Conservation (phyloP, 495 filamentous ascomycete genomes). For the Penicillium turbatum region DNA sequence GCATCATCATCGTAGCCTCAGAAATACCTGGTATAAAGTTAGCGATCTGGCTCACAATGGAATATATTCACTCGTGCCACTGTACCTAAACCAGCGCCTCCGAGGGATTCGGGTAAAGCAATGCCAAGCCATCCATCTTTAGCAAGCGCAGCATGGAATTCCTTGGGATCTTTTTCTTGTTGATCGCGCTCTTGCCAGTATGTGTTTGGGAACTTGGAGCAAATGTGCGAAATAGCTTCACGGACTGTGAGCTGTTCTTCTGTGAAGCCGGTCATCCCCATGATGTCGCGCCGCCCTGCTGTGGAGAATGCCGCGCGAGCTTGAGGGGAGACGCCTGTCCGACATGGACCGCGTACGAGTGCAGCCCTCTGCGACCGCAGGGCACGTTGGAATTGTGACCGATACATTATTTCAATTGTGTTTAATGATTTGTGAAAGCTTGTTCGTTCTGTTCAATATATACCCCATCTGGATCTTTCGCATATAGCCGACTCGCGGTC, state of each 20-base stretch:
- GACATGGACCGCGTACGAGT: neutral
- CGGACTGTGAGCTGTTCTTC: conserved; percentile 67
- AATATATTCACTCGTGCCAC: conserved; percentile 51
- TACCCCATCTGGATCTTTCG: neutral
- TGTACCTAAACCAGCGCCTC: conserved; percentile 68
- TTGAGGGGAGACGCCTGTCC: neutral
- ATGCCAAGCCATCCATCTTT: conserved; percentile 81
- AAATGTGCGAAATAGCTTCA: conserved; percentile 65
- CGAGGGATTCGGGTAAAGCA: conserved; percentile 65
- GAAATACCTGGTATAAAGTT: conserved; percentile 48
- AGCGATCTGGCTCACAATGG: conserved; percentile 20
- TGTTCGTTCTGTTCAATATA: neutral
- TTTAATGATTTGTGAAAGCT: neutral
- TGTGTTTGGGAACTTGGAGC: conserved; percentile 55
- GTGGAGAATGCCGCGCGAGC: conserved; percentile 26
- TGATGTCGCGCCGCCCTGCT: conserved; percentile 40
- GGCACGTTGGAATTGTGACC: conserved; percentile 10
- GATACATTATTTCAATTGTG: conserved; percentile 14
- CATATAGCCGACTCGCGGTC: conserved; percentile 9
- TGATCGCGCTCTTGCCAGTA: conserved; percentile 74
- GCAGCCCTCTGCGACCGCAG: conserved; percentile 8
- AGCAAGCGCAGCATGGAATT: conserved; percentile 71
- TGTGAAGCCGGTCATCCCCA: conserved; percentile 70
- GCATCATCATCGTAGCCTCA: conserved; percentile 82
- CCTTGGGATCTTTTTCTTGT: conserved; percentile 61